These are phyloP conservation scores for Detonula confervacea DNA, from an alignment of 352 stramenopile genomes.

Conservation along the genomic window DNA sequence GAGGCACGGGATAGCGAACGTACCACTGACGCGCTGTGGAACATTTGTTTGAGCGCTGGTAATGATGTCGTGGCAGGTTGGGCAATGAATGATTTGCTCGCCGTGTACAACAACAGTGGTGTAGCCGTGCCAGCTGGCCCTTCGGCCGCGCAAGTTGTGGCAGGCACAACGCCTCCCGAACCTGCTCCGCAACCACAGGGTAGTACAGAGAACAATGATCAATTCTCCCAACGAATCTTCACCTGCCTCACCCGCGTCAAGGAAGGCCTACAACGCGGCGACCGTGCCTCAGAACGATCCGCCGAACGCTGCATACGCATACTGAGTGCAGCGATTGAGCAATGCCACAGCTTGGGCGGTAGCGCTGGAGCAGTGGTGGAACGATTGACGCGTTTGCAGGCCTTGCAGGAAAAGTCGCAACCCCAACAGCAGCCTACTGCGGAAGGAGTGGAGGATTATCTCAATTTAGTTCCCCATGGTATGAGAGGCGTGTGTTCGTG, in stretches of 20 bases:
- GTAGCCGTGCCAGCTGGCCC: slow-evolving; percentile 8
- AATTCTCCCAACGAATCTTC: slow-evolving; percentile 81
- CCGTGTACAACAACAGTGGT: slow-evolving; percentile 66
- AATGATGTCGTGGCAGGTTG: slow-evolving; percentile 70
- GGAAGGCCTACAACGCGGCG: slow-evolving; percentile 54
- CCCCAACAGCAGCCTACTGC: not conserved
- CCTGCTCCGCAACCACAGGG: not conserved
- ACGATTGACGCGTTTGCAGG: slow-evolving; percentile 26
- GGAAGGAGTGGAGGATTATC: slow-evolving; percentile 36
- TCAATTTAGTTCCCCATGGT: slow-evolving; percentile 73
- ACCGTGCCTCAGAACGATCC: slow-evolving; percentile 58
- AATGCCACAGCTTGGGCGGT: slow-evolving; percentile 55
- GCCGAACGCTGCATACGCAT: slow-evolving; percentile 83
- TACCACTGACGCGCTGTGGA: slow-evolving; percentile 82
- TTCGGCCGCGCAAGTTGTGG: not conserved
- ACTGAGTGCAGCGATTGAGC: slow-evolving; percentile 77
- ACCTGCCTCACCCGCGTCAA: slow-evolving; percentile 75
- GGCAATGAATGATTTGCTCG: slow-evolving; percentile 83
- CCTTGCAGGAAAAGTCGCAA: too few relatives aligned
- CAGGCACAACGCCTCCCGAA: not conserved
- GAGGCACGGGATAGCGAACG: slow-evolving; percentile 24
- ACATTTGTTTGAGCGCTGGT: slow-evolving; percentile 77
- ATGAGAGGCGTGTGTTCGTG: slow-evolving; percentile 77
- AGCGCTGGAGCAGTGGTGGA: slow-evolving; percentile 38
- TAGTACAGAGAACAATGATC: slow-evolving; percentile 38